Base-by-base conservation (phyloP, 1,284 basidiomycete species). In the Tremellales sp. region DNA sequence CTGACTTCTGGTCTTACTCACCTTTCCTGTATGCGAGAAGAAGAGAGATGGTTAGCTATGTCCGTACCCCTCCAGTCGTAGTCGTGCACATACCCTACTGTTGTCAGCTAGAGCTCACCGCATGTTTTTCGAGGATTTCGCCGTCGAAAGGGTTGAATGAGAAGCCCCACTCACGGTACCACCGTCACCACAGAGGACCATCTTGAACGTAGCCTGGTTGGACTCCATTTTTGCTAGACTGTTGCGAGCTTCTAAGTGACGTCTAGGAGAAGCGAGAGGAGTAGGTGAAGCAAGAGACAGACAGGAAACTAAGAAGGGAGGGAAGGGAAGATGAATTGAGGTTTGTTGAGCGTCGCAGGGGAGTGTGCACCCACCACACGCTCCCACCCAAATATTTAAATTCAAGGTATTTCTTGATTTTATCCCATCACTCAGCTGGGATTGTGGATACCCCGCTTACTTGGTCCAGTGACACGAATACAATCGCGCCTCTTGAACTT, bases 121-220 rank as follows among this genome's bases (percentile, higher is more conserved):
- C 19, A 42, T 24, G 23, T 29, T 11, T 25, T 25, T 19, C 17
- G 23, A 7, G 5, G 21, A 7, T 41, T 15, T 7, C 40, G 13
- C 19, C 12, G 29, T 23, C 15, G 41, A 43, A 43, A 26, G 11
- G n/a, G n/a, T n/a, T n/a, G n/a, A n/a, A n/a, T n/a, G n/a, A n/a
- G n/a, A n/a, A n/a, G n/a, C n/a, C 4, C 33, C 3, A 67, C 70
- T 93, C 67, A 92, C 94, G 55, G 94, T 97, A 75, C 94, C 94
- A 77, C 94, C 94, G 73, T 97, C 94, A 70, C 94, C 93, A 68
- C 97, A 93, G 36, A 75, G 70, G 58, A 98, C 94, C 74, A 99
- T 89, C 80, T 99, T 98, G 83, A 98, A 99, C 57, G 91, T 92
- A 46, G 96, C 91, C 62, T 91, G 80, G 58, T 76, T 67, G n/a